Percentiles rank a stretch among this genome's conserved stretches.
Conservation (phyloP, 106 monocot species). For the Ottelia alismoides region DNA sequence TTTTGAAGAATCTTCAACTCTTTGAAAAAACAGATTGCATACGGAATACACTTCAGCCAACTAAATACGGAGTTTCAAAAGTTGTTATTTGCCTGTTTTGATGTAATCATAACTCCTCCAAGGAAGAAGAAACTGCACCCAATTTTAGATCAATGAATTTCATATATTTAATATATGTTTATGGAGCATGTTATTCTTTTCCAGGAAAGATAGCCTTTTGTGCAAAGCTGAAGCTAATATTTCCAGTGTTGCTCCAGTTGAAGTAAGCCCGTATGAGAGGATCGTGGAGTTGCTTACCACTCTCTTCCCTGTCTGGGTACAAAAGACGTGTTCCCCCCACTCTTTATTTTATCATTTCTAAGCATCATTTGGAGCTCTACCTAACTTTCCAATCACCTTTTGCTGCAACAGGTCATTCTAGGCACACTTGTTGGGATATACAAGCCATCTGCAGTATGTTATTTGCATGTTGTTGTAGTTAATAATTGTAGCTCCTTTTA, state of each 20-base stretch:
- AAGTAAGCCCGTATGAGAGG: constrained; percentile 55
- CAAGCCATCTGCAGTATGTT: constrained; percentile 45
- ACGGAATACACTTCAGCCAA: too few relatives aligned
- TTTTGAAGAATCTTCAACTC: too few relatives aligned
- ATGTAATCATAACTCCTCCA: too few relatives aligned
- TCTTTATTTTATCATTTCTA: neutral
- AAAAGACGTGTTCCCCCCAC: constrained; percentile 2
- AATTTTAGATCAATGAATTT: too few relatives aligned
- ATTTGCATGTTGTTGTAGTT: too few relatives aligned
- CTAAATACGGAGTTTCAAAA: too few relatives aligned
- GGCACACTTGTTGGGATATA: constrained; percentile 34
- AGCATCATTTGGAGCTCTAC: neutral
- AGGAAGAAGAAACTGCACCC: too few relatives aligned
- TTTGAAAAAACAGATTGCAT: too few relatives aligned
- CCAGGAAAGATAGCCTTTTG: constrained; percentile 27
- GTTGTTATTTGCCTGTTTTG: too few relatives aligned
- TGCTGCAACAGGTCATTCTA: constrained; percentile 43
- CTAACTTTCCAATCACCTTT: neutral
- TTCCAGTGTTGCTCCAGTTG: constrained; percentile 19
- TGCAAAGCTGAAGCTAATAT: constrained; percentile 79
- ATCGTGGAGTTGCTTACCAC: constrained; percentile 85
- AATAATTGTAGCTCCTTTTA: neutral
- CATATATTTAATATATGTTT: too few relatives aligned
- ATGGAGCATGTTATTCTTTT: constrained; percentile 1
- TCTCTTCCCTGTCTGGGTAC: constrained; percentile 89